Evolutionary conservation across 192 early-diverging fungal species (phyloP).

Genomic region (Umbelopsis isabellina): DNA sequence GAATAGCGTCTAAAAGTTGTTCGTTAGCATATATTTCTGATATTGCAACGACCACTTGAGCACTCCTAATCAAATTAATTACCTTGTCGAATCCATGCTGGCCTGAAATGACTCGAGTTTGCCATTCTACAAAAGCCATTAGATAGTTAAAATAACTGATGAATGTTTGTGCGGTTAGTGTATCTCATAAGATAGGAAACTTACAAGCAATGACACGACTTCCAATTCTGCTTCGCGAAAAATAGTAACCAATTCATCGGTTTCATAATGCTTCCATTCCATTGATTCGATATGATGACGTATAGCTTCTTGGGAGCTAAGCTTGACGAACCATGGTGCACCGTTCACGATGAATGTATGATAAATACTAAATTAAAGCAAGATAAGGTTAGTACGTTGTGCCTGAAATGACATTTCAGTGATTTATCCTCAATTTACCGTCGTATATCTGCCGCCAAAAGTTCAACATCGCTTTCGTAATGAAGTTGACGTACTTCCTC

Average conservation of each 20-base stretch:
- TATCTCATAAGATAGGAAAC: not conserved
- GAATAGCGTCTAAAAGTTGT: not conserved
- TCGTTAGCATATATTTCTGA: not conserved
- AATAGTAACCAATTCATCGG: not conserved
- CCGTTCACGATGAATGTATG: slow-evolving; percentile 33
- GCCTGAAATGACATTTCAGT: not conserved
- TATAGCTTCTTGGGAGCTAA: slow-evolving; percentile 23
- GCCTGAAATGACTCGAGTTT: slow-evolving; percentile 17
- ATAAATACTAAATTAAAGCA: slow-evolving; percentile 33
- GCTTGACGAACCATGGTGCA: slow-evolving; percentile 32
- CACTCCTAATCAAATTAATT: slow-evolving; percentile 7
- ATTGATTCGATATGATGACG: slow-evolving; percentile 3
- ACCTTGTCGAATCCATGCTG: not conserved
- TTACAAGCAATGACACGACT: slow-evolving; percentile 28
- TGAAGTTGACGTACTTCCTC: slow-evolving; percentile 33
- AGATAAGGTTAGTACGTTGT: not conserved
- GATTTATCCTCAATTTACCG: slow-evolving; percentile 20
- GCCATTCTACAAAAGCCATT: slow-evolving; percentile 2
- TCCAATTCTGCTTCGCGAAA: slow-evolving; percentile 32
- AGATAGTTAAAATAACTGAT: not conserved
- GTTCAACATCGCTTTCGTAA: slow-evolving; percentile 16
- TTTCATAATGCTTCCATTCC: slow-evolving; percentile 21
- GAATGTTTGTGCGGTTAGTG: not conserved
- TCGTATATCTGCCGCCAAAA: slow-evolving; percentile 21
- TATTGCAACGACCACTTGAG: too few relatives aligned